These are phyloP conservation scores for Sisymbrium irio DNA, from an alignment of 345 rosid species.

Conservation along the genomic window DNA sequence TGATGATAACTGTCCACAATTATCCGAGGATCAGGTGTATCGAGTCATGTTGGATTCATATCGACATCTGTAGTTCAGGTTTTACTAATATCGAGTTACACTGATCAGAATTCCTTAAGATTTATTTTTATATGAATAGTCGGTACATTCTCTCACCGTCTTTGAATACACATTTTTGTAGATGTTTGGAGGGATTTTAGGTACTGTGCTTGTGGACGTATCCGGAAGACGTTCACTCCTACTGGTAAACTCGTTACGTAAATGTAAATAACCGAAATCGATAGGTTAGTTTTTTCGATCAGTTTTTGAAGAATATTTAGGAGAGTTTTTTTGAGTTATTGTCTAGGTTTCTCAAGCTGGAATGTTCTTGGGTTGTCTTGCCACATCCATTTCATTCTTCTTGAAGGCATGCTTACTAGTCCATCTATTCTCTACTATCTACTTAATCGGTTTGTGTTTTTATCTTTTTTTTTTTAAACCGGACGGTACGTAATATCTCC, in stretches of 20 bases:
- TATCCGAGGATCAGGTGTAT: conserved; percentile 50
- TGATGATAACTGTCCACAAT: background rate
- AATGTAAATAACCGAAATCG: background rate
- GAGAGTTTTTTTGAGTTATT: background rate
- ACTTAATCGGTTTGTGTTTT: background rate
- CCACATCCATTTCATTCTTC: conserved; percentile 53
- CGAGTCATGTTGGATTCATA: conserved; percentile 64
- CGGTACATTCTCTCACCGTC: no score
- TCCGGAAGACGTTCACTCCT: conserved; percentile 75
- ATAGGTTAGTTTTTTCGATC: no score
- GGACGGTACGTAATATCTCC: background rate
- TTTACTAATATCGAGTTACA: background rate
- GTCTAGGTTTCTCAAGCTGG: conserved; percentile 68
- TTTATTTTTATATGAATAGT: no score
- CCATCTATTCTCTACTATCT: background rate
- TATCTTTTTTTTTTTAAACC: background rate
- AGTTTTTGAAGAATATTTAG: background rate
- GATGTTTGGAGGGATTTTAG: conserved; percentile 46
- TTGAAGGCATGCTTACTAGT: conserved; percentile 40
- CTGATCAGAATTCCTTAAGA: no score
- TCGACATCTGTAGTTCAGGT: conserved; percentile 83
- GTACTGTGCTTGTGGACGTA: conserved; percentile 63
- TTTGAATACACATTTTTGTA: no score
- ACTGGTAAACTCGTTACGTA: conserved; percentile 40
- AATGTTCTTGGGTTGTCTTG: conserved; percentile 73